Evolutionary conservation across 768 basidiomycete species (phyloP).

Genomic region (Boletus subcaerulescens): DNA sequence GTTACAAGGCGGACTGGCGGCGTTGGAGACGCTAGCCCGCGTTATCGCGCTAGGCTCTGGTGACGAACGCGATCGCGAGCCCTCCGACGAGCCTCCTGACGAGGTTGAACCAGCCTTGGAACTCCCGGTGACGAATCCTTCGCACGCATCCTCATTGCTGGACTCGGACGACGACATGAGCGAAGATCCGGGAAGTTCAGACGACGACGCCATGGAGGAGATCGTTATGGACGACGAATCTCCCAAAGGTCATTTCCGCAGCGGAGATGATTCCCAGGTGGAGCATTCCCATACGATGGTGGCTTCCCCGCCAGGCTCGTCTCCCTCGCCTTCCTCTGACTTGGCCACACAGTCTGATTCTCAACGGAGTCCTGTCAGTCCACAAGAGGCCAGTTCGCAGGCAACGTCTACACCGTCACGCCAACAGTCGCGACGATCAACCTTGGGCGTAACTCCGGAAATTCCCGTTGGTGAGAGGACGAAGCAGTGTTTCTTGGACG

Average conservation of each 20-base stretch:
- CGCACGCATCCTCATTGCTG: constrained; percentile 47
- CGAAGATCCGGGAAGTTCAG: constrained; percentile 67
- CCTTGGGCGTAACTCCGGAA: constrained; percentile 34
- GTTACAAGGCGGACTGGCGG: constrained; percentile 80
- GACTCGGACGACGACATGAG: constrained; percentile 83
- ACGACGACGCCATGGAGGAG: constrained; percentile 81
- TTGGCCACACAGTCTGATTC: constrained; percentile 25
- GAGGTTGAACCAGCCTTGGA: constrained; percentile 65
- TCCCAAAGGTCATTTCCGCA: constrained; percentile 28
- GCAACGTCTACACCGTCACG: constrained; percentile 47
- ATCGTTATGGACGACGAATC: constrained; percentile 73
- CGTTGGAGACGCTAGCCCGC: constrained; percentile 82
- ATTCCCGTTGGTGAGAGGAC: constrained; percentile 73
- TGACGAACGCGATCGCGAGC: constrained; percentile 51
- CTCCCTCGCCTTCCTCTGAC: constrained; percentile 32
- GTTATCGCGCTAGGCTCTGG: constrained; percentile 69
- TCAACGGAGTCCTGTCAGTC: constrained; percentile 24
- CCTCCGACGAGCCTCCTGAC: constrained; percentile 53
- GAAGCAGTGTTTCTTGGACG: constrained; percentile 74
- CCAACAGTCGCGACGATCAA: constrained; percentile 50
- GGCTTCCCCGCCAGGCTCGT: constrained; percentile 29
- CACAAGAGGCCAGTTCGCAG: constrained; percentile 32
- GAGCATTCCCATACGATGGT: constrained; percentile 31
- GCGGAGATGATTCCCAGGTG: constrained; percentile 29
- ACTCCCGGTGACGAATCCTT: constrained; percentile 59